Base-by-base conservation (phyloP, 2,329 filamentous ascomycete genomes). In the Camptophora hylomeconis region DNA sequence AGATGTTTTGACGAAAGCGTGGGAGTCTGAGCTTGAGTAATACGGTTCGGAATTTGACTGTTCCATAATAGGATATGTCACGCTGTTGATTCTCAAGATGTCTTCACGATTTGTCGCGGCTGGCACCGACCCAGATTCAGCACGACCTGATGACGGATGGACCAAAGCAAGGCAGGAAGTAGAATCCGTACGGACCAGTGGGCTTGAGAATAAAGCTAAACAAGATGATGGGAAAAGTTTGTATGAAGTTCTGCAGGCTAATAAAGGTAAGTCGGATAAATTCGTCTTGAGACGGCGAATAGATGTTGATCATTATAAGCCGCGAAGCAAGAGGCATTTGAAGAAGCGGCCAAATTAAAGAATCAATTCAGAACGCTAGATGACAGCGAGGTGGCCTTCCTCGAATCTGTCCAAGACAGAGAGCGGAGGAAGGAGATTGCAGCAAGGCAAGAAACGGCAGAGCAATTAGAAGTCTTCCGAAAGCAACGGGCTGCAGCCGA, bases 401-500 rank as follows among this genome's bases (percentile, higher is more conserved):
- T 65, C 3, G 62, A 75, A 36, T 67, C 65, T 0, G 56, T 76
- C 2, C 53, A 69, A 18, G 68, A 73, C 40, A 64, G 61, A 5
- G 67, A 65, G 15, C 58, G 69, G 15, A 63, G 61, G 13, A 58
- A 72, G 45, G 71, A 75, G 41, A 61, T 56, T 2, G 64, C 60
- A 3, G 57, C 75, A 24, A 65, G 60, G 42, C 67, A 61, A 40
- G 68, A 76, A 40, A 75, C 69, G 0, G 53, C 56, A 4, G 67
- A 72, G 38, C 65, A 70, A 43, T 51, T 77, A 7, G 68, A 72
- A 21, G 44, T 57, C 2, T 77, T 76, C 40, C 62, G 69, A 17
- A 61, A 59, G 36, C 66, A 69, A 42, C 69, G 68, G 35, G 68
- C 74, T 38, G 64, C 71, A 37, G 67, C 63, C 1, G 70, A 75